These are phyloP conservation scores for Phaeosphaeria sp. DNA, from an alignment of 2,329 filamentous ascomycete genomes.

Conservation along the genomic window DNA sequence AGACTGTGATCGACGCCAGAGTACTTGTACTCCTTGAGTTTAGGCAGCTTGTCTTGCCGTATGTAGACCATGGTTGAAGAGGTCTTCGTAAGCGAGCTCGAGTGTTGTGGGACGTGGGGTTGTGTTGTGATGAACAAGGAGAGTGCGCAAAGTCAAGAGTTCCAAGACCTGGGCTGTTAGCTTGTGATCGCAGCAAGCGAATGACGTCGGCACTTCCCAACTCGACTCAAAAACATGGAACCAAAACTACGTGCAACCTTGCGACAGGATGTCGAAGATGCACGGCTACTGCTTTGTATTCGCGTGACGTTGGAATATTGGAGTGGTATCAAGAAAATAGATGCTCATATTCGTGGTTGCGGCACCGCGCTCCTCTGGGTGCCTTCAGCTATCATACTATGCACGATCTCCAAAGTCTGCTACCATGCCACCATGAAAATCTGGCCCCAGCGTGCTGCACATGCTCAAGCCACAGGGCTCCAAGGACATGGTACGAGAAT, in stretches of 20 bases:
- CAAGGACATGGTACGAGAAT: conserved; percentile 95
- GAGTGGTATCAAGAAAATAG: not conserved
- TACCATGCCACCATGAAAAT: not conserved
- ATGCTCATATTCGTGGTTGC: not conserved
- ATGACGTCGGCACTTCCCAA: conserved; percentile 38
- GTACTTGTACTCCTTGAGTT: conserved; percentile 95
- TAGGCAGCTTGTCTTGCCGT: conserved; percentile 84
- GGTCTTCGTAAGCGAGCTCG: not conserved
- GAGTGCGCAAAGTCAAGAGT: conserved; percentile 10
- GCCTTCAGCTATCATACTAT: not conserved
- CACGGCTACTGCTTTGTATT: not conserved
- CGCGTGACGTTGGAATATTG: not conserved
- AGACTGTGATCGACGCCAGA: conserved; percentile 88
- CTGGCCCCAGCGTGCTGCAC: not conserved
- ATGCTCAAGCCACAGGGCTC: conserved; percentile 80
- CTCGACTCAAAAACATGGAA: conserved; percentile 4
- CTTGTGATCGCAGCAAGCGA: conserved; percentile 25
- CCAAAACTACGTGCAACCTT: not conserved
- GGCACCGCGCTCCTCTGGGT: not conserved
- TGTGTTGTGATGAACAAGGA: conserved; percentile 17
- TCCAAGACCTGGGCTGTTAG: conserved; percentile 23
- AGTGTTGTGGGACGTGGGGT: not conserved
- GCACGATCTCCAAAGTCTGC: not conserved
- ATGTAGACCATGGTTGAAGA: conserved; percentile 82
- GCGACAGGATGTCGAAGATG: not conserved